A percentile compares a stretch with the other conserved stretches of the same genome.
These are phyloP conservation scores for Colletotrichum agaves DNA, from an alignment of 2,329 filamentous ascomycete genomes.

Conservation along the genomic window DNA sequence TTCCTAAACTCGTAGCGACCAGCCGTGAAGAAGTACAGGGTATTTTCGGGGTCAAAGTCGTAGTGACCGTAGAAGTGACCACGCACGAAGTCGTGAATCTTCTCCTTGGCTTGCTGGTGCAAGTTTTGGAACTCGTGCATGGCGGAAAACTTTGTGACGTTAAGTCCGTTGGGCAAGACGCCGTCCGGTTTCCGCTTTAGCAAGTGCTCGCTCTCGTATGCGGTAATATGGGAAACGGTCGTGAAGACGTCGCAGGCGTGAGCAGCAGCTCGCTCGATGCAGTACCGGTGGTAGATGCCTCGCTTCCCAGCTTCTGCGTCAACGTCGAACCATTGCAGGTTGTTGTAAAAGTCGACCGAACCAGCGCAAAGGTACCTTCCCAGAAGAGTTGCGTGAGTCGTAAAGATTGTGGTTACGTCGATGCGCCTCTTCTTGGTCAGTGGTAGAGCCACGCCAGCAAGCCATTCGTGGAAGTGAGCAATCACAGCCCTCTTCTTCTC, in stretches of 20 bases:
- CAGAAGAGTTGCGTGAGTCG: slow-evolving; percentile 94
- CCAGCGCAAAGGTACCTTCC: slow-evolving; percentile 97
- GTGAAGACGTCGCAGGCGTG: slow-evolving; percentile 97
- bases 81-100: slow-evolving; percentile 97
- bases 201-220: slow-evolving; percentile 96
- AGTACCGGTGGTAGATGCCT: slow-evolving; percentile 98
- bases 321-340: slow-evolving; percentile 95
- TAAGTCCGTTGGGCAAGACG: slow-evolving; percentile 94
- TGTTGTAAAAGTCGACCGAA: slow-evolving; percentile 99
- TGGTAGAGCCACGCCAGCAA: slow-evolving; percentile 92
- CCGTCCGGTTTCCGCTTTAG: slow-evolving; percentile 98
- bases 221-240: slow-evolving; percentile 97
- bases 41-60: slow-evolving; percentile 96
- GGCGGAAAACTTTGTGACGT: slow-evolving; percentile 98
- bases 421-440: slow-evolving; percentile 94
- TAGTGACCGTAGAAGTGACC: slow-evolving; percentile 99
- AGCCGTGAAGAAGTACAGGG: slow-evolving; percentile 96
- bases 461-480: slow-evolving; percentile 99
- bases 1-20: slow-evolving; percentile 98
- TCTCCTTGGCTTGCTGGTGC: slow-evolving; percentile 95
- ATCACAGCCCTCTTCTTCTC: slow-evolving; percentile 93
- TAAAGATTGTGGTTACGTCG: slow-evolving; percentile 98
- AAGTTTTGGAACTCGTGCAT: slow-evolving; percentile 99
- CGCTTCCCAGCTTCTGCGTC: slow-evolving; percentile 97
- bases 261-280: slow-evolving; percentile 93